Conservation (phyloP, 1,284 basidiomycete genomes). For the Gymnopus androsaceus region DNA sequence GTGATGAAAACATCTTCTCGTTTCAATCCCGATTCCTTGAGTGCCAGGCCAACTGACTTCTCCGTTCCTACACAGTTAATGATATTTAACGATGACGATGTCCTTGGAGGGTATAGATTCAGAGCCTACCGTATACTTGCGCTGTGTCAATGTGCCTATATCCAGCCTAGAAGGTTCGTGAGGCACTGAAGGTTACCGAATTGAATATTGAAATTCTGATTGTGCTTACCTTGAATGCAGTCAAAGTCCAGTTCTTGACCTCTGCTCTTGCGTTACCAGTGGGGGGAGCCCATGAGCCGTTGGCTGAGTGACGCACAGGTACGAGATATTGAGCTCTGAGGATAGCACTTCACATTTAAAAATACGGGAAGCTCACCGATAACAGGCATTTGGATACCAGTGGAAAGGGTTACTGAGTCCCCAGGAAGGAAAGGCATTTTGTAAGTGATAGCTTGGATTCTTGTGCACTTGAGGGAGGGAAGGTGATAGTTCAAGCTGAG, state of each 20-base stretch:
- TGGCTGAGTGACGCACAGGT: background rate
- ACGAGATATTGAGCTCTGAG: too few species aligned
- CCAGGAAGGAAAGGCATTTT: background rate
- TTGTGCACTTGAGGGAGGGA: too few species aligned
- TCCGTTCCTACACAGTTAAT: constrained; percentile 49
- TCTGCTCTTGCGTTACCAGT: constrained; percentile 12
- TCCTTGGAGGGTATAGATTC: too few species aligned
- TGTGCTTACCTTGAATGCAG: constrained; percentile 13
- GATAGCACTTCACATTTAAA: too few species aligned
- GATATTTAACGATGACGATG: too few species aligned
- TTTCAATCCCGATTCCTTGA: constrained; percentile 46
- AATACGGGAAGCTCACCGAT: background rate
- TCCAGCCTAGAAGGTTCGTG: constrained; percentile 11
- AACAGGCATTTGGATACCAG: constrained; percentile 2
- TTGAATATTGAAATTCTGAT: too few species aligned
- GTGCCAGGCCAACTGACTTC: constrained; percentile 48
- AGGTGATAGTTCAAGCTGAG: too few species aligned
- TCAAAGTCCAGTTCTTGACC: constrained; percentile 13
- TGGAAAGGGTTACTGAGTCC: background rate
- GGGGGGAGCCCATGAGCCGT: constrained; percentile 14
- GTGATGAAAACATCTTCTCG: constrained; percentile 55
- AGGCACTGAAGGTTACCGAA: too few species aligned
- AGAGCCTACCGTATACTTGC: too few species aligned
- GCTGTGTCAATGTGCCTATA: constrained; percentile 19
- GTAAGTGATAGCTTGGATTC: too few species aligned